Evolutionary conservation across 805 yeast species (phyloP).

Genomic region (Nakazawaea anatomiae): DNA sequence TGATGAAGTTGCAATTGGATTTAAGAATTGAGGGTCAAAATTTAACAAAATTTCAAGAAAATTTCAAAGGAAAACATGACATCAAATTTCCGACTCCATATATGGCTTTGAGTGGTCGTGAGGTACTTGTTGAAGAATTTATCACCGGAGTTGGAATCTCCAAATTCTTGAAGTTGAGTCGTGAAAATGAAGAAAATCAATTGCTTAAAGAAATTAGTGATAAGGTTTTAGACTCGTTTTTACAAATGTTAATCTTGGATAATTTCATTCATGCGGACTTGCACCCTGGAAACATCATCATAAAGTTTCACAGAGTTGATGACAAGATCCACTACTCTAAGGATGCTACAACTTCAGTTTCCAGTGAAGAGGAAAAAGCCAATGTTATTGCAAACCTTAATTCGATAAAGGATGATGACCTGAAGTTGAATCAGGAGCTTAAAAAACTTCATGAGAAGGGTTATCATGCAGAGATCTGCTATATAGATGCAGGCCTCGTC

Average conservation of each 20-base stretch:
- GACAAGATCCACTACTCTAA: constrained; percentile 26
- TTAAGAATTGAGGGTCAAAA: constrained; percentile 85
- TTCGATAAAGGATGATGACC: constrained; percentile 27
- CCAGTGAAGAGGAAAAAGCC: constrained; percentile 36
- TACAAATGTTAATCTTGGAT: constrained; percentile 88
- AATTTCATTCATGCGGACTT: constrained; percentile 95
- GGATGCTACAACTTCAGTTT: too few relatives aligned
- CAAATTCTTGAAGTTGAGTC: constrained; percentile 47
- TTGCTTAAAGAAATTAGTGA: constrained; percentile 68
- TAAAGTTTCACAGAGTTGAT: constrained; percentile 53
- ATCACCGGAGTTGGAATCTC: constrained; percentile 82
- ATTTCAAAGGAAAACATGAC: constrained; percentile 54
- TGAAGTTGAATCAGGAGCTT: constrained; percentile 42
- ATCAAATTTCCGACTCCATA: constrained; percentile 80
- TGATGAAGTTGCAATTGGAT: constrained; percentile 89
- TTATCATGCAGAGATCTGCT: constrained; percentile 80
- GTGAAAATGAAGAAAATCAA: constrained; percentile 37
- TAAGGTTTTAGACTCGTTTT: constrained; percentile 82
- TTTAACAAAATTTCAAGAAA: constrained; percentile 60
- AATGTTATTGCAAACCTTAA: constrained; percentile 34
- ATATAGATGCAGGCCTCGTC: constrained; percentile 89
- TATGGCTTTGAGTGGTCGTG: constrained; percentile 55
- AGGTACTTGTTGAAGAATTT: constrained; percentile 80
- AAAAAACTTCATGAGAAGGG: constrained; percentile 44
- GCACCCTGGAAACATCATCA: constrained; percentile 93